Conservation (phyloP, 2,329 filamentous ascomycete species). For the Hysterium pulicare region DNA sequence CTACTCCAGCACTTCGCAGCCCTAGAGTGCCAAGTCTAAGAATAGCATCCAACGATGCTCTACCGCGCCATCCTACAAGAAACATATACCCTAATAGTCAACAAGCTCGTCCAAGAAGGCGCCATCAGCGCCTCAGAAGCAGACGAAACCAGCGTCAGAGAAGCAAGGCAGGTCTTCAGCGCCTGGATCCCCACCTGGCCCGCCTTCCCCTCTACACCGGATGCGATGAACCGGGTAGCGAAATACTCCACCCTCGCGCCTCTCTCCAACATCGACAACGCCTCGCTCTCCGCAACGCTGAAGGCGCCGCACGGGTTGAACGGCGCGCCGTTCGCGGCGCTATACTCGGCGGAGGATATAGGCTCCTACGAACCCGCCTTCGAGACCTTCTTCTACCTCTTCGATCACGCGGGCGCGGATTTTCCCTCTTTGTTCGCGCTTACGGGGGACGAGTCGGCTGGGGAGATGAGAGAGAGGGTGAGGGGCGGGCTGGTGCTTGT, state of each 20-base stretch:
- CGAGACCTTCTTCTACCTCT: constrained; percentile 52
- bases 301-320: constrained; percentile 50
- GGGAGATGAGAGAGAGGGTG: constrained; percentile 50
- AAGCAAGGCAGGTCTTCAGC: constrained; percentile 50
- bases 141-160: constrained; percentile 58
- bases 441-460: constrained; percentile 55
- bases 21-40: not conserved
- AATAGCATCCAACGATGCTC: not conserved
- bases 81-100: constrained; percentile 37
- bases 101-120: constrained; percentile 47
- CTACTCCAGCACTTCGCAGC: not conserved
- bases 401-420: not conserved
- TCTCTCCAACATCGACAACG: constrained; percentile 58
- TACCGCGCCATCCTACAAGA: not conserved
- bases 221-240: constrained; percentile 49
- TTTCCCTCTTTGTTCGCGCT: not conserved
- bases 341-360: constrained; percentile 69
- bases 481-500: constrained; percentile 59
- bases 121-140: constrained; percentile 47
- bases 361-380: constrained; percentile 67
- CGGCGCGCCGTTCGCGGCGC: constrained; percentile 57
- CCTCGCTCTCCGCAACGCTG: constrained; percentile 44
- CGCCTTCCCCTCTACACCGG: constrained; percentile 57
- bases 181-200: constrained; percentile 52
- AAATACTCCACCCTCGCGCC: constrained; percentile 58